These are phyloP conservation scores for Oryza rufipogon DNA, from an alignment of 176 grass and related monocot species.

Conservation along the genomic window DNA sequence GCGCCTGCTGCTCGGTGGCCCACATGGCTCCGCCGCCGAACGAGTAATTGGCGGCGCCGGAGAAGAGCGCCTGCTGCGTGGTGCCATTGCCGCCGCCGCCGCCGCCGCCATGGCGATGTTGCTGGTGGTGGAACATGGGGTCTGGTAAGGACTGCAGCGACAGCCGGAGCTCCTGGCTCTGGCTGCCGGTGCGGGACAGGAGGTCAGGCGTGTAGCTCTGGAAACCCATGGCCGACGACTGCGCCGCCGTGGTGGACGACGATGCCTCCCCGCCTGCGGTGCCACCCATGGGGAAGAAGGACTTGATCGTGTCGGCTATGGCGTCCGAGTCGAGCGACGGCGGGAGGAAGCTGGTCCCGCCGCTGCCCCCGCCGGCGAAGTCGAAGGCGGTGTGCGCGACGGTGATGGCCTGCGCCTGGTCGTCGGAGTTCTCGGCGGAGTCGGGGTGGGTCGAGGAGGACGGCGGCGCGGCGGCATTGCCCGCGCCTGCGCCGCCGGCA, in stretches of 20 bases:
- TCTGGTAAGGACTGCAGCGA: constrained; percentile 89
- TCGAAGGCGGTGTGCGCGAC: constrained; percentile 57
- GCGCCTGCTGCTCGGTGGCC: constrained; percentile 64
- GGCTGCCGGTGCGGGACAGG: constrained; percentile 68
- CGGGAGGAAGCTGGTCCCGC: constrained; percentile 63
- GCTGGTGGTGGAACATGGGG: constrained; percentile 68
- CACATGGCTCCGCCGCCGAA: constrained; percentile 63
- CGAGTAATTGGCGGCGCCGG: constrained; percentile 52
- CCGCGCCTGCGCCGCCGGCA: neutral
- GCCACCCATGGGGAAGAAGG: constrained; percentile 86
- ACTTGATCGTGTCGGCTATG: constrained; percentile 98
- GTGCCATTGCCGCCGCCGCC: constrained; percentile 14
- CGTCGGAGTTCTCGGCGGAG: constrained; percentile 52
- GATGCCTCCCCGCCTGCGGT: constrained; percentile 38
- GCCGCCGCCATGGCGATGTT: constrained; percentile 47
- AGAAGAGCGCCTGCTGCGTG: constrained; percentile 49
- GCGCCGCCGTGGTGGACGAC: constrained; percentile 49
- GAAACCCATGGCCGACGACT: constrained; percentile 68
- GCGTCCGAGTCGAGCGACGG: constrained; percentile 85
- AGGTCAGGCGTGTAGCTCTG: constrained; percentile 72
- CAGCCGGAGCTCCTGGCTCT: constrained; percentile 81
- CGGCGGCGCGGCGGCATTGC: constrained; percentile 50
- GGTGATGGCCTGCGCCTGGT: constrained; percentile 65
- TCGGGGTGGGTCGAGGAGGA: constrained; percentile 49
- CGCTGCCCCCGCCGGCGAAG: constrained; percentile 23